Base-by-base conservation (phyloP, 306 rosid species). In the Castanea crenata region DNA sequence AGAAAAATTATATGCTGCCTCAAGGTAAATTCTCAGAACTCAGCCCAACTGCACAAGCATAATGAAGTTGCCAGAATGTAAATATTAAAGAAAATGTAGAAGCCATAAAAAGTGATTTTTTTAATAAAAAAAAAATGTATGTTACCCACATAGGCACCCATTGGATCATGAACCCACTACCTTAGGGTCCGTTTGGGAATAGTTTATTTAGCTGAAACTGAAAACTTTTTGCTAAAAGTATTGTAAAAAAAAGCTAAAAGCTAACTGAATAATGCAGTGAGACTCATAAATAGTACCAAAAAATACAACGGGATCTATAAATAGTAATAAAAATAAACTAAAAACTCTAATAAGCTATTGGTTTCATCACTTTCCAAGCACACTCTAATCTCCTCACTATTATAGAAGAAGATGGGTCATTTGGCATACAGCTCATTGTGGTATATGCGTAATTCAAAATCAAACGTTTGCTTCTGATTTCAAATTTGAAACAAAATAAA, bases 241-340 rank as follows among this genome's bases (percentile, higher is more conserved):
- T 10, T 2, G 0, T 38, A 38, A 6, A 7, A 1, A 32, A 2
- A 38, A 38, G 8, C 46, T 41, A 41, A 8, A 41, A 41, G 46
- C 46, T 41, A 41, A 1, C 12, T 8, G 3, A 41, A 41, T 38
- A 7, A 0, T 38, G 1, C 0, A 38, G 2, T 38, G 0, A 0
- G 2, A 38, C 2, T 0, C 3, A 38, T 38, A 0, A 38, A 38
- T 38, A 41, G 0, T 41, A 41, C 1, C 46, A 41, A 41, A 7
- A 7, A 41, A 41, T 41, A 8, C 11, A 41, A 41, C 8, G 1
- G 0, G 1, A 41, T 3, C 11, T 11, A 41, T 41, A 41, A 41
- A 7, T 41, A 41, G 46, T 38, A 38, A 38, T 0, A 38, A 38
- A 38, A 7, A 38, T 38, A 38, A 2, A 8, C 46, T 38, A 38